Evolutionary conservation across 306 rosid genomes (phyloP), one percentile per base, ranked within the genome.

Genomic region (Inga laurina): DNA sequence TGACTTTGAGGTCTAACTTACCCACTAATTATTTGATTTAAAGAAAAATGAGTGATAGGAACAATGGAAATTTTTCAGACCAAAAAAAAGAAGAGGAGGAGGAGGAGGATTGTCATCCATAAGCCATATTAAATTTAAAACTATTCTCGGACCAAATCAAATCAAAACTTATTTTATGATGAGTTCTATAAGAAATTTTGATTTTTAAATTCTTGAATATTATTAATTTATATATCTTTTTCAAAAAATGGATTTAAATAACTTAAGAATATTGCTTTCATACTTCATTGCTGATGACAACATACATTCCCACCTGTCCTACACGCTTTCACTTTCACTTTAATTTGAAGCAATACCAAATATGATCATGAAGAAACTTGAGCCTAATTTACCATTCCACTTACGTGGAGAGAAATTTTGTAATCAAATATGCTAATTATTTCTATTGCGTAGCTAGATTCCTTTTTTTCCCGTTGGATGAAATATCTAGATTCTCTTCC

Each of bases 1-100:
- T 72, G 76, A 72, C 76, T 72, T 72, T 46, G 27, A 52, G 76
- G 59, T n/a, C 76, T 14, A 45, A 14, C 76, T 13, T 72, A 72
- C 46, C 76, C 35, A 22, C 10, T 30, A 8, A 65, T 65, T 72
- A 72, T n/a, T 72, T 72, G 48, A 43, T 72, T 72, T 72, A 44
- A 72, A 11, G 15, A 72, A 62, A 62, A 4, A 22, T 59, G 2
- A 62, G 0, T 9, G 65, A 19, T 8, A 21, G 62, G 62, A 56
- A 56, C 27, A 19, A 21, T 8, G 8, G n/a, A 5, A 8, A 8
- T 52, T 18, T 54, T 56, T 19, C 4, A 6, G 8, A 21, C 8
- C 8, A 21, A 2, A 21, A 54, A 49, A 4, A 46, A 32, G 32
- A 32, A 2, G 32, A 32, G 32, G 34, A 32, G 3, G 44, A 44